Percentiles rank a stretch among this genome's conserved stretches.
Conservation (phyloP, 1,284 basidiomycete genomes). For the Naganishia liquefaciens region DNA sequence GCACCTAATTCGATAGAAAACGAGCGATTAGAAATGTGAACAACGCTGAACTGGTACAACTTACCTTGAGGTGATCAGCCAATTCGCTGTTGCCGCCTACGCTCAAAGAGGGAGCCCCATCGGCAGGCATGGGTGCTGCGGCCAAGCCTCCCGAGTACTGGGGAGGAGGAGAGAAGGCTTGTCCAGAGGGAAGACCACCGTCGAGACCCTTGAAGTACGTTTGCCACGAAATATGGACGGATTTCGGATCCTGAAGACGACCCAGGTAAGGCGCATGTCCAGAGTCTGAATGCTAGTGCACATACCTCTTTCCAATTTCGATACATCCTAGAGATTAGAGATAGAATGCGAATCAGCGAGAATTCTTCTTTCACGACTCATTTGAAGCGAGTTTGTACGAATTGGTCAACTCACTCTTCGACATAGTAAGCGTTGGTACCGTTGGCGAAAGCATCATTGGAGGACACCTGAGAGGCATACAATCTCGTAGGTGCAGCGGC, state of each 20-base stretch:
- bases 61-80: conserved; percentile 91
- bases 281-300: too few species aligned
- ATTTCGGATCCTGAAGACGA: conserved; percentile 69
- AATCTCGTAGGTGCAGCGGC: conserved; percentile 20
- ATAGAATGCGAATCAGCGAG: background rate
- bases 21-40: background rate
- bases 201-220: conserved; percentile 93
- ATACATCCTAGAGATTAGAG: conserved; percentile 67
- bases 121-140: conserved; percentile 66
- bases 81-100: conserved; percentile 71
- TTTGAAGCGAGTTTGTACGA: too few species aligned
- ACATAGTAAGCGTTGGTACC: conserved; percentile 93
- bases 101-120: conserved; percentile 79
- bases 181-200: conserved; percentile 76
- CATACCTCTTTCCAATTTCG: conserved; percentile 68
- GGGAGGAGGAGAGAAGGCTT: conserved; percentile 85
- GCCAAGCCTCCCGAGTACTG: conserved; percentile 46
- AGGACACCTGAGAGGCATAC: conserved; percentile 36
- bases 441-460: conserved; percentile 70
- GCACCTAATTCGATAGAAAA: conserved; percentile 63
- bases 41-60: conserved; percentile 33
- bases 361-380: background rate
- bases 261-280: background rate
- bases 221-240: conserved; percentile 93
- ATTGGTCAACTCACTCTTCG: conserved; percentile 63